Base-by-base conservation (phyloP, 2,329 filamentous ascomycete genomes). In the Phyllosticta paracitricarpa region DNA sequence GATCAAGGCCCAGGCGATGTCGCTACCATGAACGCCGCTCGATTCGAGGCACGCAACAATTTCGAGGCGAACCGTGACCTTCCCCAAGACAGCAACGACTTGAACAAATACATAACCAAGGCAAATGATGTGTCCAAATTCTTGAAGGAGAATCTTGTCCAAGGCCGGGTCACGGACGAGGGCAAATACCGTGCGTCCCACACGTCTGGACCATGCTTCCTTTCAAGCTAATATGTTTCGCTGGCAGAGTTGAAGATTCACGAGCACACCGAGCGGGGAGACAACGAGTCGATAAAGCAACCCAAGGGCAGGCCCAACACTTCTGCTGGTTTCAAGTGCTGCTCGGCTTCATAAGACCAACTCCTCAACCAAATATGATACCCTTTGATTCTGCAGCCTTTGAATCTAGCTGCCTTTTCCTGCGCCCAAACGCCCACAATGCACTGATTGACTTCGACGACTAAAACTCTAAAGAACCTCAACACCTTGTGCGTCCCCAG, bases 231-330 rank as follows among this genome's bases (percentile, higher is more conserved):
- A 61, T 51, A 26, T 24, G 24, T 19, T 14, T 52, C 19, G 33
- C n/a, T 61, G 60, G 56, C 56, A 97, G 91, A 88, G 71, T 77
- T 97, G 62, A 83, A 87, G 58, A 97, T 99, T 75, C 94, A 97
- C 73, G 83, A 96, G 64, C 79, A 96, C 66, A 99, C 88, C 30
- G 93, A 99, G 75, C 82, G 90, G 66, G 91, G 94, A 59, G 89
- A 97, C 76, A 99, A 99, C 71, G 91, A 97, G 68, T 89, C 87
- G 35, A 84, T 97, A 69, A 95, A 92, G 75, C 79, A 84, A 58
- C 81, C 81, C 63, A 75, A 77, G 61, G 75, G 78, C 57, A 48
- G 14, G 40, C 77, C 75, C 68, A 71, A 70, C 55, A 57, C 59
- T 12, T 66, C 73, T 64, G 68, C 68, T 63, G 71, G 71, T 61